Conservation (phyloP, 1,139 yeast species). For the Hansenula anomala region DNA sequence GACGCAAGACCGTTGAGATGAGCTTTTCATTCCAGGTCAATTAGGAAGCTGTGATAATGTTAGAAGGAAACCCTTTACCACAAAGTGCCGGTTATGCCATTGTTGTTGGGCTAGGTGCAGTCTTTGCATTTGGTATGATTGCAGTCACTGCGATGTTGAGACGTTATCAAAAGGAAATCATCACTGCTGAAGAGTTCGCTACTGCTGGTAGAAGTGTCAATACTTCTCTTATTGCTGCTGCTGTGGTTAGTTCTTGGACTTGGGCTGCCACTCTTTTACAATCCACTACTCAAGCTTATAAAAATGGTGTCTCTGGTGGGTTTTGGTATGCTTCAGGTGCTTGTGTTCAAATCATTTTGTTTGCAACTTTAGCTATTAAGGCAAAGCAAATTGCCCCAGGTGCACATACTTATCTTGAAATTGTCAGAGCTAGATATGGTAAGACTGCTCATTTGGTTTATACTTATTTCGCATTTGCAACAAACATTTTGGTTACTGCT, state of each 20-base stretch:
- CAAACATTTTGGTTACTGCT: constrained; percentile 81
- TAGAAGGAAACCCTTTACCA: constrained; percentile 15
- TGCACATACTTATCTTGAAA: constrained; percentile 74
- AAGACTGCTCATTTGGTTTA: constrained; percentile 59
- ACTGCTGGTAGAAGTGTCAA: constrained; percentile 86
- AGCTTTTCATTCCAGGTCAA: too few species aligned
- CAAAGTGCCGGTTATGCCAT: constrained; percentile 80
- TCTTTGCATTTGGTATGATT: constrained; percentile 78
- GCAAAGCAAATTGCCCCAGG: constrained; percentile 69
- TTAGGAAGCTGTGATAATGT: neutral
- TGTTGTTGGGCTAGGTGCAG: constrained; percentile 82
- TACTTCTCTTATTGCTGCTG: constrained; percentile 76
- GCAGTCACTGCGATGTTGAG: constrained; percentile 56
- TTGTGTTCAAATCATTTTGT: constrained; percentile 58
- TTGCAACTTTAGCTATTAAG: constrained; percentile 71
- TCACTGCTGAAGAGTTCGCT: constrained; percentile 85
- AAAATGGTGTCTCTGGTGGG: constrained; percentile 74
- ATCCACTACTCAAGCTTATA: constrained; percentile 73
- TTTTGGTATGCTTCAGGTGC: constrained; percentile 78
- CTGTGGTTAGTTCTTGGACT: constrained; percentile 90
- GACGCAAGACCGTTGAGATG: too few species aligned
- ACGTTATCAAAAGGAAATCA: constrained; percentile 74
- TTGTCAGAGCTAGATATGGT: constrained; percentile 69
- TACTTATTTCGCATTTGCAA: constrained; percentile 77
- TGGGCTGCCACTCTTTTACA: constrained; percentile 87